A percentile compares a stretch with the other conserved stretches of the same genome.
Evolutionary conservation across 352 stramenopile species (phyloP).

Genomic region (Stramenopiles sp.): DNA sequence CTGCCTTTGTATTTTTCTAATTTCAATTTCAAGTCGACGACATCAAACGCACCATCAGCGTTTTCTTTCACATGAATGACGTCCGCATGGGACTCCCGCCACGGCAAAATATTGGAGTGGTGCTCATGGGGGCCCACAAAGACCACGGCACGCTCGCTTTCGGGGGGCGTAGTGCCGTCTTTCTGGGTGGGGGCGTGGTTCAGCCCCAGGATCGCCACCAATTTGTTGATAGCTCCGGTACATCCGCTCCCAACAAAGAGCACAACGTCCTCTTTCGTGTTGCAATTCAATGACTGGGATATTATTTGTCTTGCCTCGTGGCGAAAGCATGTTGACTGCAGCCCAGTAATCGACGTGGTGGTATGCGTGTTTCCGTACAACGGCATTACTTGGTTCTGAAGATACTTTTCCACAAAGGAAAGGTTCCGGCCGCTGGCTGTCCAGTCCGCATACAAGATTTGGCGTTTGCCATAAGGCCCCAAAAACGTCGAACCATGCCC

Average conservation of each 20-base stretch:
- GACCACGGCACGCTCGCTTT: conserved; percentile 42
- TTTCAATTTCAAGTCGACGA: conserved; percentile 31
- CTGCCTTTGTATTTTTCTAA: conserved; percentile 35
- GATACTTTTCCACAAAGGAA: conserved; percentile 62
- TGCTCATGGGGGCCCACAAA: conserved; percentile 83
- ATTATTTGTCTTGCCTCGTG: conserved; percentile 81
- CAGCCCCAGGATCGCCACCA: conserved; percentile 44
- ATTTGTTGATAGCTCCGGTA: conserved; percentile 53
- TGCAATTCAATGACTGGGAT: conserved; percentile 40
- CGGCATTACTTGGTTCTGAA: conserved; percentile 58
- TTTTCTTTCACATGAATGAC: conserved; percentile 47
- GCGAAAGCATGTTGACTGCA: conserved; percentile 75
- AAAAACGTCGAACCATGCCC: no score
- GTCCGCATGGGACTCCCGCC: conserved; percentile 68
- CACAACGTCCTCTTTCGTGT: conserved; percentile 70
- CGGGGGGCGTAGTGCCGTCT: conserved; percentile 13
- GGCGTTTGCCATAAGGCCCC: conserved; percentile 45
- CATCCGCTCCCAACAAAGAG: conserved; percentile 70
- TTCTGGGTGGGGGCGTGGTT: conserved; percentile 22
- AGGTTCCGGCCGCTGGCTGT: conserved; percentile 69
- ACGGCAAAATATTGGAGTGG: conserved; percentile 90
- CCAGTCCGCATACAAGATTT: conserved; percentile 79
- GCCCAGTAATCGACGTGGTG: conserved; percentile 44
- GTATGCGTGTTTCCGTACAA: conserved; percentile 95
- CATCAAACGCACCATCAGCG: conserved; percentile 33